Conservation (phyloP, 495 filamentous ascomycete genomes). For the Penicillium manginii region DNA sequence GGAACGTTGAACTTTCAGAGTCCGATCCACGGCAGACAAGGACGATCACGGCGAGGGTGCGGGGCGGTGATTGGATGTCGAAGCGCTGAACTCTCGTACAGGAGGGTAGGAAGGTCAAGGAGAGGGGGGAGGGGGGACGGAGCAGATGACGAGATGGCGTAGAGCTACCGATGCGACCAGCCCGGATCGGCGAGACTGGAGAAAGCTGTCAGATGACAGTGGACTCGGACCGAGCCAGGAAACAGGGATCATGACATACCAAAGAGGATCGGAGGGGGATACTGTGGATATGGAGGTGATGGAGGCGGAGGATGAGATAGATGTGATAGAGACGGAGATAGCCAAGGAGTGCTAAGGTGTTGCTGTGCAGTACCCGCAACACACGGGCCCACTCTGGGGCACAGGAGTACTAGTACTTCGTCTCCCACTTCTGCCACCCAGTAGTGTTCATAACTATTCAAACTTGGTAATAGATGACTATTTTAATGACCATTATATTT, state of each 20-base stretch:
- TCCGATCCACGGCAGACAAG: slow-evolving; percentile 17
- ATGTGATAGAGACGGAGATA: not conserved
- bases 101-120: slow-evolving; percentile 16
- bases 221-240: slow-evolving; percentile 24
- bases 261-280: not conserved
- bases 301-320: not conserved
- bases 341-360: not conserved
- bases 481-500: too few species aligned
- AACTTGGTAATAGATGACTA: too few species aligned
- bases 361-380: not conserved
- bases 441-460: too few species aligned
- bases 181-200: slow-evolving; percentile 27
- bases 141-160: slow-evolving; percentile 36
- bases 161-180: slow-evolving; percentile 35
- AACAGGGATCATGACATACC: not conserved
- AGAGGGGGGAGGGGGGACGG: slow-evolving; percentile 1
- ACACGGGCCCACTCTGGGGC: too few species aligned
- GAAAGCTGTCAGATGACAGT: slow-evolving; percentile 37
- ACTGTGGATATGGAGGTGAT: not conserved
- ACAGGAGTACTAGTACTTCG: too few species aligned
- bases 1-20: slow-evolving; percentile 26
- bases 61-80: slow-evolving; percentile 29
- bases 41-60: slow-evolving; percentile 18
- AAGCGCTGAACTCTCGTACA: slow-evolving; percentile 29
- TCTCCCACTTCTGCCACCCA: too few species aligned